Conservation (phyloP, 2,329 filamentous ascomycete species). For the Thelonectria discophora region DNA sequence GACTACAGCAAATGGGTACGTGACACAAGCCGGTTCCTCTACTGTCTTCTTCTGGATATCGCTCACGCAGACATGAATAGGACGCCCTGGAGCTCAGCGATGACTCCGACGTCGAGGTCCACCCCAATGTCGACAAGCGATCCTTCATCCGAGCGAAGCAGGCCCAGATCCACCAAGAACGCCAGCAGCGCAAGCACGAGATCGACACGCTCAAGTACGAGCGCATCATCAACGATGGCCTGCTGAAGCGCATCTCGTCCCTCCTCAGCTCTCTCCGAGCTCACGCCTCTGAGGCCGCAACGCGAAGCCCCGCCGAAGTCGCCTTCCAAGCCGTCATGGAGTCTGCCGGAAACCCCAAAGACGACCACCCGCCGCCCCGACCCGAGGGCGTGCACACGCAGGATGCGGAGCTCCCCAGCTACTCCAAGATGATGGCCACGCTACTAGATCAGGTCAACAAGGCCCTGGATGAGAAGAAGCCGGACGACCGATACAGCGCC, state of each 20-base stretch:
- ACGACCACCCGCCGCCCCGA: constrained; percentile 76
- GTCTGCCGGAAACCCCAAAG: constrained; percentile 74
- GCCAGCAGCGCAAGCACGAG: constrained; percentile 83
- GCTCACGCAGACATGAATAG: constrained; percentile 51
- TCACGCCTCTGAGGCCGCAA: constrained; percentile 74
- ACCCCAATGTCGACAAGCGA: constrained; percentile 97
- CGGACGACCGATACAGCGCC: constrained; percentile 72
- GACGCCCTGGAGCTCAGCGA: constrained; percentile 96
- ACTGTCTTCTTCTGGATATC: neutral
- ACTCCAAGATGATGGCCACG: constrained; percentile 98
- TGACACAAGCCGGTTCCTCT: constrained; percentile 10
- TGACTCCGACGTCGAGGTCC: constrained; percentile 97
- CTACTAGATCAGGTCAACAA: constrained; percentile 91
- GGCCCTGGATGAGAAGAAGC: constrained; percentile 80
- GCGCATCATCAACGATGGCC: constrained; percentile 88
- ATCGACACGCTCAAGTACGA: constrained; percentile 95
- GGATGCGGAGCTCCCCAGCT: constrained; percentile 79
- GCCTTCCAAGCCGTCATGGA: constrained; percentile 93
- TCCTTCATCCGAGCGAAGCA: constrained; percentile 99
- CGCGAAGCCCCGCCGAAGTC: constrained; percentile 76
- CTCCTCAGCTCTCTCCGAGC: constrained; percentile 79
- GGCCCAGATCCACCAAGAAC: constrained; percentile 93
- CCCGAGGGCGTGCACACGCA: constrained; percentile 83
- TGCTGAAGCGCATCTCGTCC: constrained; percentile 82
- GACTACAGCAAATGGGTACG: constrained; percentile 76